These are phyloP conservation scores for Trebouxia sp. DNA, from an alignment of 139 green algal species.

Conservation along the genomic window DNA sequence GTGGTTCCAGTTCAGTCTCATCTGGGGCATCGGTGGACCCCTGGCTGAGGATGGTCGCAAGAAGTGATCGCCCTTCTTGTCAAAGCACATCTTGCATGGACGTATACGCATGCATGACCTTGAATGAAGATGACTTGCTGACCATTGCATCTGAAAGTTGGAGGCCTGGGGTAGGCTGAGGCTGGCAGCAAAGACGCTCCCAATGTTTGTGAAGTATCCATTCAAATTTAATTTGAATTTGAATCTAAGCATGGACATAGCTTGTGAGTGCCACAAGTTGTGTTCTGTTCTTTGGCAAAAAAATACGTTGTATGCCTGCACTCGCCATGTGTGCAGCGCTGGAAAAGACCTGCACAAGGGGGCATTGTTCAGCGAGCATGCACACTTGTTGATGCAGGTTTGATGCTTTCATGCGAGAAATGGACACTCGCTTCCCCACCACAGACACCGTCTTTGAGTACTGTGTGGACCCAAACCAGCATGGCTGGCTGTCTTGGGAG, in stretches of 20 bases:
- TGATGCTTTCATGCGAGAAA: constrained; percentile 33
- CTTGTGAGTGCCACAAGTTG: too few relatives aligned
- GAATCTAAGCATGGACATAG: too few relatives aligned
- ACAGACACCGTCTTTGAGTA: constrained; percentile 32
- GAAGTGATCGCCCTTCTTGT: constrained; percentile 26
- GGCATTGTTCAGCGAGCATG: neutral
- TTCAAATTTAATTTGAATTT: too few relatives aligned
- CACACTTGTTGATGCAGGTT: constrained; percentile 3
- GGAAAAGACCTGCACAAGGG: too few relatives aligned
- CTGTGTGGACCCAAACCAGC: constrained; percentile 27
- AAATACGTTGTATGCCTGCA: too few relatives aligned
- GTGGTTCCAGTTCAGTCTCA: constrained; percentile 83
- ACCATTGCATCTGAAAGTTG: neutral
- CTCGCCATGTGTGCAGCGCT: too few relatives aligned
- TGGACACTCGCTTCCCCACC: constrained; percentile 29
- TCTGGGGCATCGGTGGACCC: constrained; percentile 80
- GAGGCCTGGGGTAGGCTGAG: too few relatives aligned
- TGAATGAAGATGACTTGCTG: neutral
- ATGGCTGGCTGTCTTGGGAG: constrained; percentile 27
- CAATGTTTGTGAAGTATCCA: too few relatives aligned
- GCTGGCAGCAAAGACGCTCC: too few relatives aligned
- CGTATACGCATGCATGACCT: neutral
- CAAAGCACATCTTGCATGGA: neutral
- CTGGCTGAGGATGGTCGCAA: constrained; percentile 72
- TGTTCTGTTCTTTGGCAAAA: too few relatives aligned